Evolutionary conservation across 345 rosid species (phyloP).

Genomic region (Arabis hirsuta): DNA sequence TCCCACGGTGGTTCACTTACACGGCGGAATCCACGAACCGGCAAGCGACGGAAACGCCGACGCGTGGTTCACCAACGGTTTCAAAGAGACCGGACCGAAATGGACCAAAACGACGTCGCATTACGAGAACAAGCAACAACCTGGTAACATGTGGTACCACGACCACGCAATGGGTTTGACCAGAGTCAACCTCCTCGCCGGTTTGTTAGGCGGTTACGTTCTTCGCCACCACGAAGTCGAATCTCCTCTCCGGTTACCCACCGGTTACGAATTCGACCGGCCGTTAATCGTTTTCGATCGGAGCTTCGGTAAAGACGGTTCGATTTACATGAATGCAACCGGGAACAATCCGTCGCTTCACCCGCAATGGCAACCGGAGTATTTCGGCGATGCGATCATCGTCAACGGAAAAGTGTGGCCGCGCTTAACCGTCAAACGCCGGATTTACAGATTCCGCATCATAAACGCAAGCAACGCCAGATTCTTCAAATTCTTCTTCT

Average conservation of each 20-base stretch:
- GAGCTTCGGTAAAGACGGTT: constrained; percentile 66
- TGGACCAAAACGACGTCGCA: constrained; percentile 68
- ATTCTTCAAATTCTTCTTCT: constrained; percentile 71
- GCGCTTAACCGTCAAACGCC: constrained; percentile 63
- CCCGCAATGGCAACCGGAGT: constrained; percentile 98
- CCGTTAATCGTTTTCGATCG: constrained; percentile 75
- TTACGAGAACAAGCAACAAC: constrained; percentile 76
- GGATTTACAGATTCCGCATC: constrained; percentile 85
- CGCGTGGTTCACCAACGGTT: constrained; percentile 81
- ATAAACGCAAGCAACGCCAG: constrained; percentile 92
- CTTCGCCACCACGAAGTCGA: constrained; percentile 67
- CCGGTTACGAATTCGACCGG: constrained; percentile 62
- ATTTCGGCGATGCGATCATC: constrained; percentile 77
- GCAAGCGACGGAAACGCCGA: constrained; percentile 73
- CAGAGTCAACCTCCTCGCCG: constrained; percentile 82
- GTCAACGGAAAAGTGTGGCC: constrained; percentile 99
- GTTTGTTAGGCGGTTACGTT: constrained; percentile 75
- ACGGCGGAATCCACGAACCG: constrained; percentile 79
- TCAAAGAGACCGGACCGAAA: constrained; percentile 60
- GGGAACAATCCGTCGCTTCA: constrained; percentile 90
- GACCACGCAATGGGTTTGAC: constrained; percentile 98
- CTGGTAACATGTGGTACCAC: constrained; percentile 95
- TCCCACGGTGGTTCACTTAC: constrained; percentile 98
- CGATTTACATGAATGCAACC: constrained; percentile 77
- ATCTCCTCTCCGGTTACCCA: constrained; percentile 60